phyloP scores from a whole-genome alignment of 768 basidiomycete species.

The Sporobolomyces phaffii region DNA sequence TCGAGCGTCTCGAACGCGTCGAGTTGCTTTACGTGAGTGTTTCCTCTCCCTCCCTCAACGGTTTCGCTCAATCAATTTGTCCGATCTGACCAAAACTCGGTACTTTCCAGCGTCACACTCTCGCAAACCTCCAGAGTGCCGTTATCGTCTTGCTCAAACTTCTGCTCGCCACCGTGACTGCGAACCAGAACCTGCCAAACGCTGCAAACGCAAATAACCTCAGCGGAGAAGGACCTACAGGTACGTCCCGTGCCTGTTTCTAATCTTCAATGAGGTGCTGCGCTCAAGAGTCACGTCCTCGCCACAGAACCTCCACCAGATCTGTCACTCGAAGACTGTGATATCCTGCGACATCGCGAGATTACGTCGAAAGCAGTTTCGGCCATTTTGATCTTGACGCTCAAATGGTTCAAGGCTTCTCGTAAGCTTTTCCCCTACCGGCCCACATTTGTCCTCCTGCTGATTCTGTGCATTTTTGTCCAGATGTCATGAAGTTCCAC shows the following conservation, averaged over 20 bases:
- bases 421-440: conserved; percentile 56
- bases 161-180: conserved; percentile 84
- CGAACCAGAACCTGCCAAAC: conserved; percentile 50
- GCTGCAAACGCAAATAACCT: conserved; percentile 4
- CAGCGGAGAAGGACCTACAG: neutral
- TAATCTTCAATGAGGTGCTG: no score
- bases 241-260: no score
- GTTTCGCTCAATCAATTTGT: neutral
- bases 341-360: conserved; percentile 89
- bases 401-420: conserved; percentile 99
- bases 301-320: conserved; percentile 51
- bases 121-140: conserved; percentile 80
- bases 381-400: conserved; percentile 75
- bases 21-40: conserved; percentile 91
- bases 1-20: conserved; percentile 78
- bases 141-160: conserved; percentile 89
- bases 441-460: no score
- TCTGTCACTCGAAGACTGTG: conserved; percentile 80
- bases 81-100: no score
- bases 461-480: no score
- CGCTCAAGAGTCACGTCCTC: no score
- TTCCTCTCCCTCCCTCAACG: no score
- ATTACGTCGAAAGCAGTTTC: conserved; percentile 96
- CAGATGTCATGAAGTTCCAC: conserved; percentile 98
- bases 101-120: conserved; percentile 78